Base-by-base conservation (phyloP, 306 rosid genomes). In the Dalbergia cochinchinensis region DNA sequence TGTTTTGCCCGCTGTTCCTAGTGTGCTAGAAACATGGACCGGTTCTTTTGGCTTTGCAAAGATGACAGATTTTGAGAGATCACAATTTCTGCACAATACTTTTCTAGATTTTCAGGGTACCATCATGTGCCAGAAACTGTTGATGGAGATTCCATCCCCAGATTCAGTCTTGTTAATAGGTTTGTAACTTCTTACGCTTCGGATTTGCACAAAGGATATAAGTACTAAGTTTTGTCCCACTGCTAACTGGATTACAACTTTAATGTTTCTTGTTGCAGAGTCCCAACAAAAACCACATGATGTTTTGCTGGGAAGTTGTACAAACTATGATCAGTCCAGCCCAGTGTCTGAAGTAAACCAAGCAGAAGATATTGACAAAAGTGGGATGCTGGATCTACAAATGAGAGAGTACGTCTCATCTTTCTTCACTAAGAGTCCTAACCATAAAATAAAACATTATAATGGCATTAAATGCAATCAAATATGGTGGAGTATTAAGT, bases 51-150 rank as follows among this genome's bases (percentile, higher is more conserved):
- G 95, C 59, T 92, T 92, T 80, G 70, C 86, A 54, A 75, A 73
- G 83, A 92, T 95, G 94, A 88, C 90, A 33, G 68, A 58, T 69
- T 58, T 73, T 8, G 94, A 95, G 78, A 90, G 95, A 78, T 83
- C 77, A 6, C 84, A 89, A 64, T 92, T 91, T 89, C 78, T 92
- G 76, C 83, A 90, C 78, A 86, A 74, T 37, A 86, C 92, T 54
- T 95, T 95, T 86, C 87, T 95, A 71, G 90, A 89, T 78, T 95
- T 92, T 74, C 93, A 88, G 80, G 94, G 51, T 71, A 89, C 98
- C 70, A 57, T 86, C 68, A 91, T 89, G 95, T 95, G 99, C 84
- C 99, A 89, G 71, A 95, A 95, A 78, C 83, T 81, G 44, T 74
- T 95, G 83, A 84, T 67, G 44, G 83, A 85, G 44, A 77, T 22